Evolutionary conservation across 2,329 filamentous ascomycete species (phyloP).

Genomic region (Nemania sp.): DNA sequence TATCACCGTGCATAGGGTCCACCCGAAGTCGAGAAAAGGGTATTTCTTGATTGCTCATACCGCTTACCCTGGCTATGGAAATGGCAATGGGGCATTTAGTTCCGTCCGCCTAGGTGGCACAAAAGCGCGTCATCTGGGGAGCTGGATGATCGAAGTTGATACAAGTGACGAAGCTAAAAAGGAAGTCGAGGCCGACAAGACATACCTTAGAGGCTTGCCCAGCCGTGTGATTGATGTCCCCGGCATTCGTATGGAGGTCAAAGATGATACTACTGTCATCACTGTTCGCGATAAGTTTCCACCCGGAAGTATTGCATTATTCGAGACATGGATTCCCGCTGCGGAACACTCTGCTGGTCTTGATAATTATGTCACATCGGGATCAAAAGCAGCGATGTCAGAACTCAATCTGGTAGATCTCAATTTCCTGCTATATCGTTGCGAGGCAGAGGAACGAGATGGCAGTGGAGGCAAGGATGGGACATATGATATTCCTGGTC

Average conservation of each 20-base stretch:
- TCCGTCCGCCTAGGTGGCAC: slow-evolving; percentile 83
- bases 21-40: slow-evolving; percentile 88
- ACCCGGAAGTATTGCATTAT: slow-evolving; percentile 90
- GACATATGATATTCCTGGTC: slow-evolving; percentile 83
- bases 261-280: slow-evolving; percentile 76
- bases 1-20: slow-evolving; percentile 92
- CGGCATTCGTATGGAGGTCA: slow-evolving; percentile 73
- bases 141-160: slow-evolving; percentile 91
- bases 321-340: slow-evolving; percentile 93
- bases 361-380: slow-evolving; percentile 83
- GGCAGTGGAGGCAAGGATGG: slow-evolving; percentile 80
- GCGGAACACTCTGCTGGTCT: slow-evolving; percentile 83
- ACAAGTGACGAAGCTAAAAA: slow-evolving; percentile 70
- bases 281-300: slow-evolving; percentile 82
- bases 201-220: slow-evolving; percentile 78
- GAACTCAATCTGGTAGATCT: slow-evolving; percentile 78
- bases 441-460: slow-evolving; percentile 84
- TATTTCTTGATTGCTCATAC: slow-evolving; percentile 97
- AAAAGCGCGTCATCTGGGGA: slow-evolving; percentile 81
- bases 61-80: slow-evolving; percentile 88
- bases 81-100: slow-evolving; percentile 78
- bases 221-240: slow-evolving; percentile 76
- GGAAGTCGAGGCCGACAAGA: slow-evolving; percentile 68
- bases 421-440: slow-evolving; percentile 90
- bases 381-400: slow-evolving; percentile 77